phyloP scores from a whole-genome alignment of 192 early-diverging fungal species.

The Globomyces pollinis-pini region DNA sequence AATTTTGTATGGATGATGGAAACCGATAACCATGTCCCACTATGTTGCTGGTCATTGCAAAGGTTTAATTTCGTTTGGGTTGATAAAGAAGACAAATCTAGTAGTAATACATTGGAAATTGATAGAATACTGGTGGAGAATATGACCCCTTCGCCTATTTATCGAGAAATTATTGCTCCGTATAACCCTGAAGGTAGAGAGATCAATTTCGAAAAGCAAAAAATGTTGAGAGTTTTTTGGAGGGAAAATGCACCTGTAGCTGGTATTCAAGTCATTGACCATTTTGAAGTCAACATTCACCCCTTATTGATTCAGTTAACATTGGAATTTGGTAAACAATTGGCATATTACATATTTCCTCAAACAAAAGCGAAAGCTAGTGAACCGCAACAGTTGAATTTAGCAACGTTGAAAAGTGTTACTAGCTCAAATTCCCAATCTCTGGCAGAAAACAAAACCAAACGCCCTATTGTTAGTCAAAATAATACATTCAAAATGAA shows the following conservation, averaged over 20 bases:
- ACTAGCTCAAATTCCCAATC: not conserved
- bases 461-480: not conserved
- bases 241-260: slow-evolving; percentile 75
- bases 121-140: slow-evolving; percentile 67
- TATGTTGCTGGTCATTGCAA: slow-evolving; percentile 65
- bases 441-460: not conserved
- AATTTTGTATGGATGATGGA: slow-evolving; percentile 72
- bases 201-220: slow-evolving; percentile 70
- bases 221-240: slow-evolving; percentile 83
- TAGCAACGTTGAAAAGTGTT: not conserved
- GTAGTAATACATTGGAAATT: slow-evolving; percentile 62
- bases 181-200: slow-evolving; percentile 32
- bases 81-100: slow-evolving; percentile 82
- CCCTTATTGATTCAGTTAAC: slow-evolving; percentile 75
- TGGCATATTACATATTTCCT: slow-evolving; percentile 80
- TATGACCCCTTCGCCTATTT: slow-evolving; percentile 16
- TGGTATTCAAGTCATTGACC: slow-evolving; percentile 84
- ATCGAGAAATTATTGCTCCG: slow-evolving; percentile 35
- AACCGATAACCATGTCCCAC: slow-evolving; percentile 49
- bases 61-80: slow-evolving; percentile 58
- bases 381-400: too few species aligned
- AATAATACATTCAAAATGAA: not conserved
- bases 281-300: slow-evolving; percentile 80
- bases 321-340: slow-evolving; percentile 73
- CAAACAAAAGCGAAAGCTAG: slow-evolving; percentile 29